Evolutionary conservation across 345 rosid genomes (phyloP).

Genomic region (Moricandia arvensis): DNA sequence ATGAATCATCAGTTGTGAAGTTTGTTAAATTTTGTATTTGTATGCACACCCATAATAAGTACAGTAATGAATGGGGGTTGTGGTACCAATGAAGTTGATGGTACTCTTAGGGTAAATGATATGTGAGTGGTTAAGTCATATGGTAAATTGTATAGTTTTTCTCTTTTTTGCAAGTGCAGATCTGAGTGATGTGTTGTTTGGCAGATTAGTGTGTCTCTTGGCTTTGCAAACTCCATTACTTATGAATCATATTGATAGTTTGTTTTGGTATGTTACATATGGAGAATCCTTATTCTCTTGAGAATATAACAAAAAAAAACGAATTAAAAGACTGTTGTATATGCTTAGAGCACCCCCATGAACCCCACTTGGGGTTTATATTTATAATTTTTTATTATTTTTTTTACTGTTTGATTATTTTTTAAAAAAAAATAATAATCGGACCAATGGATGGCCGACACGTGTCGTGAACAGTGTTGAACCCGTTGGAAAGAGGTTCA

Average conservation of each 20-base stretch:
- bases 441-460: too few relatives aligned
- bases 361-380: too few relatives aligned
- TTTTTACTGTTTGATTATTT: too few relatives aligned
- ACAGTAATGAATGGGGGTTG: slow-evolving; percentile 6
- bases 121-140: not conserved
- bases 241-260: not conserved
- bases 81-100: slow-evolving; percentile 2
- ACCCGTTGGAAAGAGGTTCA: too few relatives aligned
- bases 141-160: not conserved
- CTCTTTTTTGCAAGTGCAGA: not conserved
- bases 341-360: too few relatives aligned
- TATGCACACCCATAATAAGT: slow-evolving; percentile 31
- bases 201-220: not conserved
- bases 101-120: slow-evolving; percentile 2
- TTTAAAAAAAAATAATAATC: too few relatives aligned
- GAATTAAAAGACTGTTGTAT: not conserved
- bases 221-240: not conserved
- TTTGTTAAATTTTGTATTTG: not conserved
- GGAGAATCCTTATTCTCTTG: not conserved
- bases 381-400: too few relatives aligned
- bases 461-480: too few relatives aligned
- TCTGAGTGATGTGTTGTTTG: not conserved
- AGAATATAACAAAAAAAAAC: not conserved
- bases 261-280: not conserved
- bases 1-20: slow-evolving; percentile 13